Conservation (phyloP, 345 rosid genomes). For the Salix dunnii region DNA sequence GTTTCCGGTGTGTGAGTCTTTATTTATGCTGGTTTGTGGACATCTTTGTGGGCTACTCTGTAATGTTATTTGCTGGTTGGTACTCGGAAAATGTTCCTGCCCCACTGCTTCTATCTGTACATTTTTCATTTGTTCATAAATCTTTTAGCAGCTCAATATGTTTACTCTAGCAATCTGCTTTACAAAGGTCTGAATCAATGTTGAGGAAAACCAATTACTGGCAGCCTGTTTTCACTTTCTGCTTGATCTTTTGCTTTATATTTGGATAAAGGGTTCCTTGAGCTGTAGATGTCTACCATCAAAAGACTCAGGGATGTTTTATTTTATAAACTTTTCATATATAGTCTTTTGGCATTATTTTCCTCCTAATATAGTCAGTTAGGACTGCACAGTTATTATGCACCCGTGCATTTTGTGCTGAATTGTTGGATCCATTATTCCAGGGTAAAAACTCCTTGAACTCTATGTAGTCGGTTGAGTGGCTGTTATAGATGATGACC, state of each 20-base stretch:
- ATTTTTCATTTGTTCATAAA: background rate
- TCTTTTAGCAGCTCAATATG: background rate
- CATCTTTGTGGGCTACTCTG: background rate
- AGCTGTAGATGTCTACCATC: background rate
- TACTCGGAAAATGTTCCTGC: background rate
- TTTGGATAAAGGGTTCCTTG: background rate
- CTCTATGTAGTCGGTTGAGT: background rate
- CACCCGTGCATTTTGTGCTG: background rate
- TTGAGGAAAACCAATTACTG: background rate
- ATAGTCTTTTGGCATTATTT: background rate
- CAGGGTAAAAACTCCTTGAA: background rate
- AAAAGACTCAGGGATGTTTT: background rate
- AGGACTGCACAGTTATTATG: background rate
- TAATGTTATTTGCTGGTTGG: background rate
- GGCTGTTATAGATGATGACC: background rate
- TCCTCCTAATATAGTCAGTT: background rate
- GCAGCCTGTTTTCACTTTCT: background rate
- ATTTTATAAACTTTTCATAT: background rate
- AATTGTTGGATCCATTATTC: background rate
- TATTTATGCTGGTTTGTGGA: background rate
- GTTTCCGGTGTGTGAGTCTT: background rate
- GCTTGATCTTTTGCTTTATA: background rate
- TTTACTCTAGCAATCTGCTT: background rate
- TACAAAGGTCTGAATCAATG: background rate
- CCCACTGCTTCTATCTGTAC: background rate